phyloP scores from a whole-genome alignment of 2,329 filamentous ascomycete species.

The Cercospora zeina region DNA sequence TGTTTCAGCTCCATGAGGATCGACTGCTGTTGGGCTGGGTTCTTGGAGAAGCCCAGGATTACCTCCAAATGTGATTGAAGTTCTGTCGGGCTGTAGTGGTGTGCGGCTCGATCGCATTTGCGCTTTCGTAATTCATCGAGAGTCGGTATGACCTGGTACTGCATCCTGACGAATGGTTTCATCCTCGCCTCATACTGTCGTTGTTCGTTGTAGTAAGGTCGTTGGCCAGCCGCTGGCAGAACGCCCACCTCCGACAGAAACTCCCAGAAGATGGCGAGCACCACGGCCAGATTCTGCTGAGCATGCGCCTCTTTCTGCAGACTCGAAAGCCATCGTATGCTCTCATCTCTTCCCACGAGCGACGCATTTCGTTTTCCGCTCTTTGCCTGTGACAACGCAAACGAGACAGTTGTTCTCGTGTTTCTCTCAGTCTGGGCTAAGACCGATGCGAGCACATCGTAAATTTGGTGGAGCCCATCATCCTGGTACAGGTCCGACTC shows the following conservation, averaged over 20 bases:
- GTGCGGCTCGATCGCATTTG: slow-evolving; percentile 4
- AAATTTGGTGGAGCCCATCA: slow-evolving; percentile 84
- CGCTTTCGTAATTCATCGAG: slow-evolving; percentile 59
- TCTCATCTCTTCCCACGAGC: neutral
- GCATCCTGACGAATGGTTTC: slow-evolving; percentile 74
- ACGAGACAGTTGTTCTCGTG: neutral
- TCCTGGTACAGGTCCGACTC: slow-evolving; percentile 87
- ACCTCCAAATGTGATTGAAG: slow-evolving; percentile 7
- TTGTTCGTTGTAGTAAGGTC: slow-evolving; percentile 65
- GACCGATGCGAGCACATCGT: slow-evolving; percentile 54
- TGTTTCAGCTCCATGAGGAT: slow-evolving; percentile 29
- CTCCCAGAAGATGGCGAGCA: slow-evolving; percentile 60
- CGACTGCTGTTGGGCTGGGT: neutral
- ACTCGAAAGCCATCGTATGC: neutral
- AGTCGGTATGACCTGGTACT: slow-evolving; percentile 54
- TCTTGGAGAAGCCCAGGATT: slow-evolving; percentile 13
- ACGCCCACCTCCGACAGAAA: slow-evolving; percentile 60
- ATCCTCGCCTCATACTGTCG: slow-evolving; percentile 81
- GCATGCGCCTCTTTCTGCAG: slow-evolving; percentile 6
- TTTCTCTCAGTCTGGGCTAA: slow-evolving; percentile 8
- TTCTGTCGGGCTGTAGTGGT: neutral
- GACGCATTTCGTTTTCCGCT: neutral
- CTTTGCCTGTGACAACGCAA: slow-evolving; percentile 5
- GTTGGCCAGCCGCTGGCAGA: slow-evolving; percentile 50
- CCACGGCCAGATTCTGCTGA: slow-evolving; percentile 34